These are phyloP conservation scores for Eucalyptus caleyi DNA, from an alignment of 345 rosid genomes.

Conservation along the genomic window DNA sequence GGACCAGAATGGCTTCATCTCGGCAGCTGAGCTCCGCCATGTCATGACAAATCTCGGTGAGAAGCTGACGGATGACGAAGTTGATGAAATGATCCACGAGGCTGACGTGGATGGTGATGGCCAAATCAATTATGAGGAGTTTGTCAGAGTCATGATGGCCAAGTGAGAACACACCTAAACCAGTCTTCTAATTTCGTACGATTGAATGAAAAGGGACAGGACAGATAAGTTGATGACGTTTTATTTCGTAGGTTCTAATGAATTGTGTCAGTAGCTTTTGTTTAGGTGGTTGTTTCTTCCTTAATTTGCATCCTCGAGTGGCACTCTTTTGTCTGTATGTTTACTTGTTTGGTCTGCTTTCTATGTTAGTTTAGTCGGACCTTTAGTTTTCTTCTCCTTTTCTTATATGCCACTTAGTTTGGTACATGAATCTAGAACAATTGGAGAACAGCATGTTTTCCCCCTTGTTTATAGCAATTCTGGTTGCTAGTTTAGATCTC, in stretches of 20 bases:
- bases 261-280: slow-evolving; percentile 4
- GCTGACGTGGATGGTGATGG: slow-evolving; percentile 54
- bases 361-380: slow-evolving; percentile 3
- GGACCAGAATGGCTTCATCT: slow-evolving; percentile 50
- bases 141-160: slow-evolving; percentile 54
- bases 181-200: neutral
- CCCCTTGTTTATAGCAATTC: neutral
- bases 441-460: neutral
- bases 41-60: slow-evolving; percentile 55
- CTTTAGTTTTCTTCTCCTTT: neutral
- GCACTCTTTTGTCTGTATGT: slow-evolving; percentile 1
- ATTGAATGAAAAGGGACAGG: slow-evolving; percentile 2
- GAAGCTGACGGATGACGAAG: slow-evolving; percentile 51
- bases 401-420: neutral
- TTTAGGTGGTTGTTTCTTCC: slow-evolving; percentile 12
- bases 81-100: slow-evolving; percentile 49
- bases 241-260: slow-evolving; percentile 11
- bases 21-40: slow-evolving; percentile 50
- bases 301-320: slow-evolving; percentile 13
- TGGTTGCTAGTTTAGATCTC: neutral
- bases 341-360: slow-evolving; percentile 8
- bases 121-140: slow-evolving; percentile 48
- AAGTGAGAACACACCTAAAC: slow-evolving; percentile 31
- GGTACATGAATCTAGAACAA: neutral
- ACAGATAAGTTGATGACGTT: slow-evolving; percentile 26